Evolutionary conservation across 208 protist species (phyloP).

Genomic region (Leishmania tarentolae): DNA sequence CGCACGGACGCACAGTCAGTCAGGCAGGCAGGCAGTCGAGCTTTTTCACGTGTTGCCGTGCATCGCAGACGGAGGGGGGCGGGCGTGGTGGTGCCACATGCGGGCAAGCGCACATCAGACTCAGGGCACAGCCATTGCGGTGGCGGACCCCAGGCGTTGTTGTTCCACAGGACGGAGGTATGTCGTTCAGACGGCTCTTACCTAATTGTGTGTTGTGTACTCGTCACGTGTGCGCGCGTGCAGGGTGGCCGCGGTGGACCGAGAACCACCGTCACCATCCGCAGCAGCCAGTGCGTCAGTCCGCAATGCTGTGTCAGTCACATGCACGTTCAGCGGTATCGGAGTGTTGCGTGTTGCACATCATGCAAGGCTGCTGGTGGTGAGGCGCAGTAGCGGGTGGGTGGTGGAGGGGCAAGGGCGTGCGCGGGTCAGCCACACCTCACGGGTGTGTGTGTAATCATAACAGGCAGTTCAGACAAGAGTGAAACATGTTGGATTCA

Average conservation of each 20-base stretch:
- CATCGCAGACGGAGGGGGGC: too few species aligned
- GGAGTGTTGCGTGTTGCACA: not conserved
- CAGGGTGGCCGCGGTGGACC: not conserved
- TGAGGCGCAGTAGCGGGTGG: too few species aligned
- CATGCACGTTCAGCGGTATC: too few species aligned
- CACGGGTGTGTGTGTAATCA: constrained; percentile 10
- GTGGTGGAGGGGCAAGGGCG: not conserved
- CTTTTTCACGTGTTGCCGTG: too few species aligned
- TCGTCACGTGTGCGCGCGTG: constrained; percentile 28
- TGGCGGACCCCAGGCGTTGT: constrained; percentile 21
- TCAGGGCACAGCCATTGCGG: constrained; percentile 26
- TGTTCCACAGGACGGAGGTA: constrained; percentile 24
- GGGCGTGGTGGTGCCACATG: not conserved
- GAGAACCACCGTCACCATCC: too few species aligned
- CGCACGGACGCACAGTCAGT: constrained; percentile 1
- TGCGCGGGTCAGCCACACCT: constrained; percentile 9
- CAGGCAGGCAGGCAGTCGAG: too few species aligned
- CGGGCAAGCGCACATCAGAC: constrained; percentile 8
- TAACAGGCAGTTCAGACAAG: constrained; percentile 8
- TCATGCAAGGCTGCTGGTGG: not conserved
- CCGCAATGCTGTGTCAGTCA: too few species aligned
- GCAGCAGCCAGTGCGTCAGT: too few species aligned
- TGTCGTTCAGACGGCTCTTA: constrained; percentile 39
- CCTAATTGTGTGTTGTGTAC: constrained; percentile 21
- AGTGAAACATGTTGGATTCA: constrained; percentile 14